Evolutionary conservation across 176 grass and related monocot species (phyloP).

Genomic region (Typha latifolia): DNA sequence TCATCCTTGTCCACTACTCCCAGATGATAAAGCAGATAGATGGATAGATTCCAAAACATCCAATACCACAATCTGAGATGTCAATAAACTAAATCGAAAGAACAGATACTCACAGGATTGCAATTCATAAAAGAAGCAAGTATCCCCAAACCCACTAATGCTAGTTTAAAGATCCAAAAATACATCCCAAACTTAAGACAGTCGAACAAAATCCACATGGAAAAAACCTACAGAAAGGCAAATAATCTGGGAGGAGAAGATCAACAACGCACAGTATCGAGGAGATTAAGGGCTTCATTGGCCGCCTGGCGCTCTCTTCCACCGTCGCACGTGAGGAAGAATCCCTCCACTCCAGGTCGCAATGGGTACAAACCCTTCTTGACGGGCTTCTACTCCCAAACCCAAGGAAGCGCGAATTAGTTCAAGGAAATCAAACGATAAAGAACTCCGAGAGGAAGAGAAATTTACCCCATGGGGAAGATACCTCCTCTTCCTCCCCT

Average conservation of each 20-base stretch:
- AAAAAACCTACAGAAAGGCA: background rate
- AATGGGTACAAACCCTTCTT: slow-evolving; percentile 72
- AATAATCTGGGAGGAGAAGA: background rate
- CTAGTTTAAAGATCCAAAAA: no score
- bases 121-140: no score
- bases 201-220: background rate
- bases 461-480: slow-evolving; percentile 49
- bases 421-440: background rate
- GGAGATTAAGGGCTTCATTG: slow-evolving; percentile 75
- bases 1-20: no score
- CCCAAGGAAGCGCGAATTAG: background rate
- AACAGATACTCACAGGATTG: no score
- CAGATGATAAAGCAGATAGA: no score
- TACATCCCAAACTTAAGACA: slow-evolving; percentile 2
- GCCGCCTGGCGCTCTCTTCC: slow-evolving; percentile 84
- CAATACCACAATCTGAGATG: no score
- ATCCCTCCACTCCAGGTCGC: slow-evolving; percentile 75
- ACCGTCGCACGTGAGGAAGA: slow-evolving; percentile 94
- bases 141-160: no score
- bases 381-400: slow-evolving; percentile 35
- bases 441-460: background rate
- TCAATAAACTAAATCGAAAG: no score
- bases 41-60: no score
- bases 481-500: slow-evolving; percentile 80
- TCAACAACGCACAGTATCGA: slow-evolving; percentile 53